Evolutionary conservation across 2,329 filamentous ascomycete species (phyloP), one percentile per base, ranked within the genome.

Genomic region (Endoconidiophora laricicola): DNA sequence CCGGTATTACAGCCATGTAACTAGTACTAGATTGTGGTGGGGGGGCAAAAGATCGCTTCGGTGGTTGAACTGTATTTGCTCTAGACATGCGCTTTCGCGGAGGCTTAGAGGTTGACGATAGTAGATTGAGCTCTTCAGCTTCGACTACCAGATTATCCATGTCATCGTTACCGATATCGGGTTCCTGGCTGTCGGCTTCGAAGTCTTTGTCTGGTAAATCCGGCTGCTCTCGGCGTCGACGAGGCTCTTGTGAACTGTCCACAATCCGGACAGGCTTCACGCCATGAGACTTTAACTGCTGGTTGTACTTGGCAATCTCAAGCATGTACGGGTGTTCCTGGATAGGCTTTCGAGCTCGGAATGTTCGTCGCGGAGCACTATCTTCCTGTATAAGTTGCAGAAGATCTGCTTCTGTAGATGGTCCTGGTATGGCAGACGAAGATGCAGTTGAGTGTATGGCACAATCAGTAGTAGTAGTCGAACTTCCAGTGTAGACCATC

Each of bases 301-400:
- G 71, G 49, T 68, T 70, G 58, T 77, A 78, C 24, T 70, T 68
- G 0, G 68, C 73, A 57, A 68, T 72, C 54, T 79, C 75, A 3
- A 78, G 62, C 4, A 72, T 61, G 54, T 78, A 79, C 3, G 75
- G 75, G 42, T 77, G 73, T 56, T 78, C 66, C 57, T 79, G 75
- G 5, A 78, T 78, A 1, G 74, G 74, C 54, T 78, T 79, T 18
- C 75, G 68, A 1, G 73, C 73, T 5, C 75, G 68, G n/a, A 79
- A 61, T 3, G 70, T 74, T 33, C 74, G 68, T 22, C 26, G 33
- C 7, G 48, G 44, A 9, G 48, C 7, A 37, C n/a, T 24, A 4
- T 33, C 29, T 33, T 33, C 29, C 29, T 33, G 24, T 16, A 18
- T 3, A 9, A 33, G 9, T 12, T 6, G 29, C 29, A 9, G 29